Evolutionary conservation across 345 rosid genomes (phyloP), one percentile per base, ranked within the genome.

Genomic region (Dimocarpus longan): DNA sequence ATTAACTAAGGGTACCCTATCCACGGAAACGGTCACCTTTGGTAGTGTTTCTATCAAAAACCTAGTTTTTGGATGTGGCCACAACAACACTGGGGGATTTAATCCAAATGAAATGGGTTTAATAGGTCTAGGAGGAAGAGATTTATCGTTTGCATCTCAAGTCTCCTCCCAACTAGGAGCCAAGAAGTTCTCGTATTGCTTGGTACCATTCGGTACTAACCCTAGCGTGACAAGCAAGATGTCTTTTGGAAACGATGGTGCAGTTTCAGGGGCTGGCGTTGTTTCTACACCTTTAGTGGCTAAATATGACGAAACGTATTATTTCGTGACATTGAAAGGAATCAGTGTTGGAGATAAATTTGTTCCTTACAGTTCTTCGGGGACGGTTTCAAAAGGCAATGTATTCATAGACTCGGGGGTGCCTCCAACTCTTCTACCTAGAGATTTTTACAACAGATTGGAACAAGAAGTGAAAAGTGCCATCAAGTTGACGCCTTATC

Each of bases 1-100:
- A 0, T 32, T 40, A 50, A 76, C 84, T 0, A n/a, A 22, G 0
- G 86, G 86, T 5, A 26, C 66, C 19, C 24, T 84, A 0, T 73
- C 83, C 22, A 77, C 43, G 1, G 84, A 84, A 62, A 82, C 78
- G 2, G 21, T 87, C 28, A 19, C 76, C 19, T 16, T 86, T 3
- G 65, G 21, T 10, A 66, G 82, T 6, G 21, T 56, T 62, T 3
- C 66, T 16, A 6, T 85, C 28, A 52, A 74, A 0, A 16, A 50
- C 0, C 6, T 74, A 1, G 32, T 82, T 5, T 66, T 82, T 9
- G 87, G 89, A 5, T 84, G 85, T 18, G 85, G 89, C 5, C 77
- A 73, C 46, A 10, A 80, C 2, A 84, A 86, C 16, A 72, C 69
- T 0, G 89, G 85, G 0, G 72, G 0, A 13, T 82, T 80, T n/a